phyloP scores from a whole-genome alignment of 1,139 yeast species.

The Blastobotrys elegans region DNA sequence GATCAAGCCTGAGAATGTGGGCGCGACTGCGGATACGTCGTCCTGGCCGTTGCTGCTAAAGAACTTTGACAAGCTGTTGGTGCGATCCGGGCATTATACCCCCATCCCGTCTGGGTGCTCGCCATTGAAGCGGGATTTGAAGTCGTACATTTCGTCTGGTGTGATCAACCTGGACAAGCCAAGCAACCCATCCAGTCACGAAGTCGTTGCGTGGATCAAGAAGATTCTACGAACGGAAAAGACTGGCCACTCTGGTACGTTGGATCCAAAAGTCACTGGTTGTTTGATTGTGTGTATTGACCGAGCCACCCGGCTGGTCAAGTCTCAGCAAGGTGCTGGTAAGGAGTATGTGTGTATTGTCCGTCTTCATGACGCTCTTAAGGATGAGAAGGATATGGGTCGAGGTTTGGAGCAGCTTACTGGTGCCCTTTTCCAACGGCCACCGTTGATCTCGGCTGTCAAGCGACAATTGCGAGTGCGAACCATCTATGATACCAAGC shows the following conservation, averaged over 20 bases:
- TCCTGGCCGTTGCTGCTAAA: conserved; percentile 94
- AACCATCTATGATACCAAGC: conserved; percentile 92
- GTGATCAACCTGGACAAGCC: conserved; percentile 97
- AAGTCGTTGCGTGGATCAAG: conserved; percentile 99
- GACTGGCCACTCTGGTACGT: conserved; percentile 98
- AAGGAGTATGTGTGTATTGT: conserved; percentile 98
- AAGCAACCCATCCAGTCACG: conserved; percentile 95
- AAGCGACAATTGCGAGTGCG: conserved; percentile 98
- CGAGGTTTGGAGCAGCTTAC: conserved; percentile 89
- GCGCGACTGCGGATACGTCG: conserved; percentile 79
- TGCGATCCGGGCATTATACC: conserved; percentile 94
- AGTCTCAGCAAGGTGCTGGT: conserved; percentile 99
- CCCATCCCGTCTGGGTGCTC: conserved; percentile 95
- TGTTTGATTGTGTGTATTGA: conserved; percentile 97
- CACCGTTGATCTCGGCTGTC: conserved; percentile 97
- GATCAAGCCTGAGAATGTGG: conserved; percentile 85
- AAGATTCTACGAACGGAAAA: conserved; percentile 92
- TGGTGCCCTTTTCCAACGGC: conserved; percentile 98
- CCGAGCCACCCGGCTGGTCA: conserved; percentile 95
- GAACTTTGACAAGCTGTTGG: conserved; percentile 88
- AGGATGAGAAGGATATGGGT: conserved; percentile 85
- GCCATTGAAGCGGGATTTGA: conserved; percentile 90
- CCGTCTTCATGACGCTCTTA: conserved; percentile 87
- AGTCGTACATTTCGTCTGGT: conserved; percentile 87
- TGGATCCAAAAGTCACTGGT: conserved; percentile 94